phyloP scores from a whole-genome alignment of 1,284 basidiomycete species.

The Cutaneotrichosporon mucoides region DNA sequence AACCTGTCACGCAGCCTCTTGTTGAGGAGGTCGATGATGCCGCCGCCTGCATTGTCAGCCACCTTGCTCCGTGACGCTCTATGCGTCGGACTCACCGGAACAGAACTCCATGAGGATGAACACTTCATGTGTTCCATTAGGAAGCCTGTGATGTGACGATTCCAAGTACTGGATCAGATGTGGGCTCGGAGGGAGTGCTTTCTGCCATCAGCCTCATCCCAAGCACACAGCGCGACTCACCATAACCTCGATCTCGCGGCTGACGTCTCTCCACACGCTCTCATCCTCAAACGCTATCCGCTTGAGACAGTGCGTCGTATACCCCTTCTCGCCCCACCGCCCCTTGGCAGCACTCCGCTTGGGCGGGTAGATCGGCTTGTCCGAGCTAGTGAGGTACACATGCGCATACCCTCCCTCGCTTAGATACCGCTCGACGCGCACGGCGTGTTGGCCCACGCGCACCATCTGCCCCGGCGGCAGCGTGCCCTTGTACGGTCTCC shows the following conservation, averaged over 20 bases:
- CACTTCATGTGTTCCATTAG: conserved; percentile 84
- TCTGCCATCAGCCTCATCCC: conserved; percentile 23
- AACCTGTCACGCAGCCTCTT: conserved; percentile 86
- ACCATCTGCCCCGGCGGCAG: conserved; percentile 73
- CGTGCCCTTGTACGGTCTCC: conserved; percentile 46
- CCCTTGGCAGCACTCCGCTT: conserved; percentile 24
- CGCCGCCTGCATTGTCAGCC: conserved; percentile 62
- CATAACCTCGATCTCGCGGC: conserved; percentile 98
- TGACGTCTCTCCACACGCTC: conserved; percentile 84
- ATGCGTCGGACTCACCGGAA: conserved; percentile 51
- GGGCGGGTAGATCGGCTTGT: conserved; percentile 67
- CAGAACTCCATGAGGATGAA: conserved; percentile 99
- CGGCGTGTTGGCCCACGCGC: conserved; percentile 80
- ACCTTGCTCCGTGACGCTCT: not conserved
- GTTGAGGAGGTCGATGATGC: conserved; percentile 99
- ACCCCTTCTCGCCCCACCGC: conserved; percentile 55
- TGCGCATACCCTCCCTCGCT: conserved; percentile 98
- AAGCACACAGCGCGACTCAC: conserved; percentile 53
- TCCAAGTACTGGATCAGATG: conserved; percentile 44
- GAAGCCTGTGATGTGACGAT: conserved; percentile 75
- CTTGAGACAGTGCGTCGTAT: conserved; percentile 92
- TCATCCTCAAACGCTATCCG: conserved; percentile 91
- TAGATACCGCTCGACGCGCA: conserved; percentile 83
- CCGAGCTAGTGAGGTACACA: conserved; percentile 90
- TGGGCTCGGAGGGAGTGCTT: conserved; percentile 36